Evolutionary conservation across 768 basidiomycete species (phyloP).

Genomic region (Termitomyces eurrhizus): DNA sequence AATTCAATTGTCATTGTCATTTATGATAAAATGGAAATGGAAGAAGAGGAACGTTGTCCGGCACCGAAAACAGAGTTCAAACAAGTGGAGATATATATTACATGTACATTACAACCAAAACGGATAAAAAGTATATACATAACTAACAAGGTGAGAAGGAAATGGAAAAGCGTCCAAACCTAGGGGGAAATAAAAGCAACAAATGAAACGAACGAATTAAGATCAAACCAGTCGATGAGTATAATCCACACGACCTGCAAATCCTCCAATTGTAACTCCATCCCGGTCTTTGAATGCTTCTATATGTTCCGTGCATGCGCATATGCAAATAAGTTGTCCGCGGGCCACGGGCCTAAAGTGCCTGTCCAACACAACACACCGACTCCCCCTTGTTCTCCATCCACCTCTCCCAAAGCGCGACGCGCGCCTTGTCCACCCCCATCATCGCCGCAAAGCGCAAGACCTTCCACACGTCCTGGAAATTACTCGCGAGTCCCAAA

Average conservation of each 20-base stretch:
- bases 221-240: neutral
- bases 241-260: neutral
- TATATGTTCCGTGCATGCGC: neutral
- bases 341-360: conserved; percentile 14
- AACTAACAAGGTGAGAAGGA: neutral
- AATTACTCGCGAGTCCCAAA: conserved; percentile 75
- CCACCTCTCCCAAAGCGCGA: conserved; percentile 38
- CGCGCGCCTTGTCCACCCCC: conserved; percentile 32
- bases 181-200: neutral
- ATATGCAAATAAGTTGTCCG: neutral
- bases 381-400: conserved; percentile 17
- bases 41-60: neutral
- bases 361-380: conserved; percentile 14
- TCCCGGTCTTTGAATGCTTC: neutral
- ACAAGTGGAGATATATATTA: conserved; percentile 1
- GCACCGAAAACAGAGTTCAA: neutral
- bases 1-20: no score
- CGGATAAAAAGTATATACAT: conserved; percentile 11
- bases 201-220: neutral
- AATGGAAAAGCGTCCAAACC: neutral
- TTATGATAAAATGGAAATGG: no score
- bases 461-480: conserved; percentile 67
- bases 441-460: conserved; percentile 46
- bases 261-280: neutral
- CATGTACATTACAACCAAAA: conserved; percentile 18